These are phyloP conservation scores for Agrostemma githago DNA, from an alignment of 148 eudicot species.

Conservation along the genomic window DNA sequence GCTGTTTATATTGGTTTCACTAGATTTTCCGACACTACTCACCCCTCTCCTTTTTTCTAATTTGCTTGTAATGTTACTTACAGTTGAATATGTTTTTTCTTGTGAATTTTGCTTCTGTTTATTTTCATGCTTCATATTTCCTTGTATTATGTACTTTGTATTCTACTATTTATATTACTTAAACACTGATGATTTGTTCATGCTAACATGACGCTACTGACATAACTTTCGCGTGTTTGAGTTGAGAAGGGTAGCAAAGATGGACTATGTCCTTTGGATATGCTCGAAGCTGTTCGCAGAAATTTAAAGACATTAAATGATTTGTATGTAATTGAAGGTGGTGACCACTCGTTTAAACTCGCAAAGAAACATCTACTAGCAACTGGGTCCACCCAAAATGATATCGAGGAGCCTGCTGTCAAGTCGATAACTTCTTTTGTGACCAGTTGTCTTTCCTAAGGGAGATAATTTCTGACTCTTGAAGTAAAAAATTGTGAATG, in stretches of 20 bases:
- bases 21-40: background rate
- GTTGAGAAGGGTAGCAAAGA: constrained; percentile 69
- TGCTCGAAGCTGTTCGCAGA: constrained; percentile 51
- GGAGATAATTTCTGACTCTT: background rate
- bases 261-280: constrained; percentile 64
- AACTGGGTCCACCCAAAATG: constrained; percentile 49
- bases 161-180: background rate
- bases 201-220: constrained; percentile 7
- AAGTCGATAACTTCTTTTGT: constrained; percentile 48
- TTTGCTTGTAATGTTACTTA: background rate
- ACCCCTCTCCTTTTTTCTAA: too few species aligned
- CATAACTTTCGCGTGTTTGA: constrained; percentile 1
- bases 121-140: background rate
- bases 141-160: background rate
- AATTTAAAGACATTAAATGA: constrained; percentile 41
- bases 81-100: background rate
- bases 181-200: background rate
- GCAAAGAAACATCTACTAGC: constrained; percentile 55
- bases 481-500: background rate
- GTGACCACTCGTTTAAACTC: constrained; percentile 85
- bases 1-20: background rate
- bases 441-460: constrained; percentile 9
- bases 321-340: constrained; percentile 72
- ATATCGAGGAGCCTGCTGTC: constrained; percentile 57
- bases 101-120: background rate